Conservation (phyloP, 192 early-diverging fungal genomes). For the Dimargaris cristalligena region DNA sequence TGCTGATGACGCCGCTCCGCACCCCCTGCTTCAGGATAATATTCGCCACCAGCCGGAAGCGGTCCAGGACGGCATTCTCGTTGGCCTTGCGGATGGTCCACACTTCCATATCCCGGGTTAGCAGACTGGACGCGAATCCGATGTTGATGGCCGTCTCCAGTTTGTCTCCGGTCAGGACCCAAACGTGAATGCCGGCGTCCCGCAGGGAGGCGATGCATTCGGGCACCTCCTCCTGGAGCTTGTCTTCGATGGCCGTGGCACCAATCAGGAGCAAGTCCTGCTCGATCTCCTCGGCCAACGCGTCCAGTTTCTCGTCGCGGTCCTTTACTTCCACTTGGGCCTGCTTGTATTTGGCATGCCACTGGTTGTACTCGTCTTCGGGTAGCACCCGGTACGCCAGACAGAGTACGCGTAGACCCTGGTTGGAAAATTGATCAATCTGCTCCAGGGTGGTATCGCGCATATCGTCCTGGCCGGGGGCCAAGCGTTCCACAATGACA, state of each 20-base stretch:
- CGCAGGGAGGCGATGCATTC: slow-evolving; percentile 70
- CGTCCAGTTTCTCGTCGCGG: slow-evolving; percentile 55
- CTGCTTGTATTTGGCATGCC: slow-evolving; percentile 54
- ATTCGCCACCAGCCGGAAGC: slow-evolving; percentile 25
- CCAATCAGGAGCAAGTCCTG: slow-evolving; percentile 64
- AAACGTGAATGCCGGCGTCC: slow-evolving; percentile 82
- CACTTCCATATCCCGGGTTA: slow-evolving; percentile 51
- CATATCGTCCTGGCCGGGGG: slow-evolving; percentile 24
- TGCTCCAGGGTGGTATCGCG: slow-evolving; percentile 41
- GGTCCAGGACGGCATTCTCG: slow-evolving; percentile 24
- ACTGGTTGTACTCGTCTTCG: slow-evolving; percentile 52
- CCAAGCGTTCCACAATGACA: slow-evolving; percentile 76
- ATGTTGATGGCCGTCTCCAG: slow-evolving; percentile 98
- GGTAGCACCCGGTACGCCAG: slow-evolving; percentile 60
- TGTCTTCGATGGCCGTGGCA: slow-evolving; percentile 93
- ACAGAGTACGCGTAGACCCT: slow-evolving; percentile 81
- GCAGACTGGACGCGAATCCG: slow-evolving; percentile 68
- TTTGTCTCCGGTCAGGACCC: slow-evolving; percentile 97
- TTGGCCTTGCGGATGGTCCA: slow-evolving; percentile 35
- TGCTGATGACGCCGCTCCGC: background rate
- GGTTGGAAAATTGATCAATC: slow-evolving; percentile 59
- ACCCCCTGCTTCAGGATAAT: slow-evolving; percentile 27
- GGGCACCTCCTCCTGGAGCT: slow-evolving; percentile 89
- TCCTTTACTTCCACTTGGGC: slow-evolving; percentile 55
- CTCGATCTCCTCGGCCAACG: slow-evolving; percentile 65